Conservation (phyloP, 2,329 filamentous ascomycete genomes). For the Sclerotiophoma versabilis region DNA sequence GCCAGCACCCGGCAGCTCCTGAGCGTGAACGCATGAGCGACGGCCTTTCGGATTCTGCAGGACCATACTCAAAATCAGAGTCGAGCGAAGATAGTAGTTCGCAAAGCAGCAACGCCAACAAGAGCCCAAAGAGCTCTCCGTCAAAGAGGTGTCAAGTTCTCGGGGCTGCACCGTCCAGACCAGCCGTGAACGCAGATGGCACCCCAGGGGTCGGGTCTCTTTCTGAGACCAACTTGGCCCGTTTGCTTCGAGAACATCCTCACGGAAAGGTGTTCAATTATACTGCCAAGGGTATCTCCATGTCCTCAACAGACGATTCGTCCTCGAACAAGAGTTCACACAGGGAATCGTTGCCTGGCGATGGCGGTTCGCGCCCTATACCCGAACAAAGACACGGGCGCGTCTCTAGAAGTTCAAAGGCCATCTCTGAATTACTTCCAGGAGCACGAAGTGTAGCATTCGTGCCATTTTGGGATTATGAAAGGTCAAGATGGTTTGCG, state of each 20-base stretch:
- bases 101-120: slow-evolving; percentile 1
- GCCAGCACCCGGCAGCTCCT: slow-evolving; percentile 14
- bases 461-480: slow-evolving; percentile 51
- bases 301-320: slow-evolving; percentile 32
- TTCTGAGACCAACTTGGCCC: slow-evolving; percentile 29
- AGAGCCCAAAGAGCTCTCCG: not conserved
- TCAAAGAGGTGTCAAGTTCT: slow-evolving; percentile 36
- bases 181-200: not conserved
- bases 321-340: slow-evolving; percentile 4
- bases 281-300: slow-evolving; percentile 18
- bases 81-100: slow-evolving; percentile 28
- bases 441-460: slow-evolving; percentile 47
- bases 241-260: slow-evolving; percentile 33
- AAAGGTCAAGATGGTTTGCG: slow-evolving; percentile 47
- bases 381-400: not conserved
- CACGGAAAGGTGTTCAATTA: slow-evolving; percentile 39
- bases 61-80: slow-evolving; percentile 17
- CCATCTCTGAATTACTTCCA: slow-evolving; percentile 61
- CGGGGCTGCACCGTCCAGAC: slow-evolving; percentile 25
- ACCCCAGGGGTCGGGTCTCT: slow-evolving; percentile 14
- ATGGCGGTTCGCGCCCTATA: not conserved
- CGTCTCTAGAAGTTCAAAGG: slow-evolving; percentile 45
- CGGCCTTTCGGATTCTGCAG: slow-evolving; percentile 9
- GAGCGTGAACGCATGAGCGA: slow-evolving; percentile 5
- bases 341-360: not conserved